These are phyloP conservation scores for Botrytis byssoidea DNA, from an alignment of 2,329 filamentous ascomycete species.

Conservation along the genomic window DNA sequence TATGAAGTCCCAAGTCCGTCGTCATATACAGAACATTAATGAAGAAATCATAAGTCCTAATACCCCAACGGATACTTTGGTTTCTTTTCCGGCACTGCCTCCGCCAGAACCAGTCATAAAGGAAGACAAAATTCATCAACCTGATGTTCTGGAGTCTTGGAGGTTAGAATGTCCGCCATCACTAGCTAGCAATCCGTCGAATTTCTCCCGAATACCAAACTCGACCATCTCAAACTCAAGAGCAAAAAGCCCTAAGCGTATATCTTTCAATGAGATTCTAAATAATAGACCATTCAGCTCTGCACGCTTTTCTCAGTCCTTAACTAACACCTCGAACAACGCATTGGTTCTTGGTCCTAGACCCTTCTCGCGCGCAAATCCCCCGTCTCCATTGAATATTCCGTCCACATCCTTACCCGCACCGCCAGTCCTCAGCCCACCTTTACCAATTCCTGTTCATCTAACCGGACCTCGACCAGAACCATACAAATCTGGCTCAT, in stretches of 20 bases:
- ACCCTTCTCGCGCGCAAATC: slow-evolving; percentile 6
- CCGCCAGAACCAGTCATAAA: too few species aligned
- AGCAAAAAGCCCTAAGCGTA: neutral
- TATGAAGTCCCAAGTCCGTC: slow-evolving; percentile 24
- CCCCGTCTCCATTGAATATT: slow-evolving; percentile 16
- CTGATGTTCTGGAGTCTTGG: neutral
- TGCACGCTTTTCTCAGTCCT: neutral
- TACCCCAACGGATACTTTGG: slow-evolving; percentile 9
- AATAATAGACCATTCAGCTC: neutral
- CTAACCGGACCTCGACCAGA: slow-evolving; percentile 27
- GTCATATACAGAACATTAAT: slow-evolving; percentile 25
- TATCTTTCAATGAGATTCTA: neutral
- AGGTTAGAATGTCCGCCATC: neutral
- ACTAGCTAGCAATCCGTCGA: neutral
- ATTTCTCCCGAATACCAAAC: neutral
- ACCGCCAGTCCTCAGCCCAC: slow-evolving; percentile 27
- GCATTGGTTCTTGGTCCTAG: neutral
- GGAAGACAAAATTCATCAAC: neutral
- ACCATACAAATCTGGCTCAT: slow-evolving; percentile 14
- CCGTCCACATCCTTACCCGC: slow-evolving; percentile 21
- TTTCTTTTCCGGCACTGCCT: slow-evolving; percentile 9
- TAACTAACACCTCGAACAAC: neutral
- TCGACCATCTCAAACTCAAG: neutral
- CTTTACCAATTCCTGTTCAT: slow-evolving; percentile 25
- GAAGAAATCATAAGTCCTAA: slow-evolving; percentile 10